Base-by-base conservation (phyloP, 495 filamentous ascomycete genomes). In the Trichoderma parareesei region DNA sequence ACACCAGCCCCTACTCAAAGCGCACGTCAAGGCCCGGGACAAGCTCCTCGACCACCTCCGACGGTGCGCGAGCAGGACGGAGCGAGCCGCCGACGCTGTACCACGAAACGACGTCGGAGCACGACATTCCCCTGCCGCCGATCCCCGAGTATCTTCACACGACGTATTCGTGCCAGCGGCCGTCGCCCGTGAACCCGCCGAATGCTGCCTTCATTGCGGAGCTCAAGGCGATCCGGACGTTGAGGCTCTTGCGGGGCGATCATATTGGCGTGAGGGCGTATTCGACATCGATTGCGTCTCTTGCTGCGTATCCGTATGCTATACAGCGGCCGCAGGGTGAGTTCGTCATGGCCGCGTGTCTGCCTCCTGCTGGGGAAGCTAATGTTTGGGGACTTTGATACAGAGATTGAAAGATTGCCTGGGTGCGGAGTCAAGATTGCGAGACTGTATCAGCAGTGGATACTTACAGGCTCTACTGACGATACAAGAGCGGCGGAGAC, bases 211-310 rank as follows among this genome's bases (percentile, higher is more conserved):
- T 98, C 76, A 87, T 98, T 57, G 69, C 80, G 2, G 81, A 91
- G 66, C 81, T 98, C 1, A 77, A 87, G 65, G 89, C 89, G 44
- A 90, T 98, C 67, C 83, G 86, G 16, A 82, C 83, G 3, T 82
- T 90, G 2, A 83, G 93, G 37, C 78, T 83, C 8, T 78, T 98
- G 9, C 85, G 80, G 0, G 83, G 84, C 3, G 91, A 96, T 67
- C 80, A 89, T 35, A 87, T 95, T 60, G 91, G 91, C 13, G 85
- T 92, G 0, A 83, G 90, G n/a, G 92, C 93, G 0, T 98, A 98
- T 71, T 91, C 89, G 63, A 91, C 88, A 5, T 87, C 86, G 60
- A 97, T 98, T 64, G 91, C 94, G 11, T 75, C 89, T 0, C 69
- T 98, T 2, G 85, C 88, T 14, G 90, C 94, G 11, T 98, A 97